Base-by-base conservation (phyloP, 2,329 filamentous ascomycete species). In the Tetracladium maxilliforme region DNA sequence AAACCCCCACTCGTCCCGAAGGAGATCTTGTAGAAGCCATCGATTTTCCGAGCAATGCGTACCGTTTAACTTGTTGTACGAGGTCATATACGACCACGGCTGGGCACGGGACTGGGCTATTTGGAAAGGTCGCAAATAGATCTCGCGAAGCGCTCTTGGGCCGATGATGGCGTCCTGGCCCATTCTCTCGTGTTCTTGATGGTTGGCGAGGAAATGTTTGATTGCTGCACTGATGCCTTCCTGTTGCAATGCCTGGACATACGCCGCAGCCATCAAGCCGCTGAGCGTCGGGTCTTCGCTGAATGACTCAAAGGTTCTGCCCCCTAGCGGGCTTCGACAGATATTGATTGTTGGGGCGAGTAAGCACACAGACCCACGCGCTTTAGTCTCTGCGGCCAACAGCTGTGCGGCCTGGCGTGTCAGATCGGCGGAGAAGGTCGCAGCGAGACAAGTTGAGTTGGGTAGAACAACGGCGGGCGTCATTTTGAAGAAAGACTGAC, bases 401-500 rank as follows among this genome's bases (percentile, higher is more conserved):
- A 54, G 53, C 33, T 43, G 48, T 16, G 64, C 64, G 11, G 61
- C 56, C 37, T 59, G 47, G 23, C 61, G 50, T 3, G 70, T 52
- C 7, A 72, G 54, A 6, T 55, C 44, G 16, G 50, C 45, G 43
- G 72, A 68, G 42, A 64, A 73, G 14, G 67, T 71, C 4, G 68
- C 54, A 15, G 61, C 68, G 5, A 73, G 51, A 2, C 54, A 61
- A 0, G 65, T 68, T 13, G 64, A 65, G 32, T 65, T 70, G 7
- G 68, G 67, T 34, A 73, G 62, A 37, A 67, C 70, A n/a, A 67
- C 67, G 2, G 68, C 62, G 14, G 55, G 57, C 16, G 60, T 49
- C 26, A 72, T 69, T 35, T 71, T 68, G 49, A 79, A 78, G 55
- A 76, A 78, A 36, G 65, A 69, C 23, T 65, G 70, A 25, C 73